Percentiles rank a stretch among this genome's conserved stretches.
phyloP scores from a whole-genome alignment of 768 basidiomycete genomes.

The Naganishia antarctica region DNA sequence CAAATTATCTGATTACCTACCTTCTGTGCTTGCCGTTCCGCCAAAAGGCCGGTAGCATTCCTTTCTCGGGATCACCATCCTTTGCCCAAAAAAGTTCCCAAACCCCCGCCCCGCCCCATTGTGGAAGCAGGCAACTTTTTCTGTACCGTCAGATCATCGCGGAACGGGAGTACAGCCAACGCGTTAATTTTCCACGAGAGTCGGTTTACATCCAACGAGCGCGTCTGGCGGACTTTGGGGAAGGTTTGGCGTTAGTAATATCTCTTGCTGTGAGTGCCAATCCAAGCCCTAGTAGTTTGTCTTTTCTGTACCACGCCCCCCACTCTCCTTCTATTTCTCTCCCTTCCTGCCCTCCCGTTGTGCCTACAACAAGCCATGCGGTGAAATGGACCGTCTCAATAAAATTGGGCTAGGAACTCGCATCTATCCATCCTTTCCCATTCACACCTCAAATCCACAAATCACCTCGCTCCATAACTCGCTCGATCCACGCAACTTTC shows the following conservation, averaged over 20 bases:
- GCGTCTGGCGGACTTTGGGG: neutral
- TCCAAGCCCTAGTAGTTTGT: slow-evolving; percentile 12
- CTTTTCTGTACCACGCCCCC: slow-evolving; percentile 7
- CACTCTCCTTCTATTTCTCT: neutral
- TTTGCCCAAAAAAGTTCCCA: neutral
- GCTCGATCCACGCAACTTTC: slow-evolving; percentile 13
- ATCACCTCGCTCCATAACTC: neutral
- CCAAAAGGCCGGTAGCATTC: neutral
- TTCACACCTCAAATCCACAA: slow-evolving; percentile 4
- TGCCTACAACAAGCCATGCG: neutral
- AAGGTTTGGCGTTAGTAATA: slow-evolving; percentile 1
- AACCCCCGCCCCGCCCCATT: neutral
- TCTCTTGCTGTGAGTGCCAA: slow-evolving; percentile 20
- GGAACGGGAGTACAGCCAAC: neutral
- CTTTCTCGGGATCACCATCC: neutral
- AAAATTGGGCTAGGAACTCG: slow-evolving; percentile 13
- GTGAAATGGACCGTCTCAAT: neutral
- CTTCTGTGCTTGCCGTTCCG: neutral
- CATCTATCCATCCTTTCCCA: slow-evolving; percentile 12
- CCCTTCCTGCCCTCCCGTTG: slow-evolving; percentile 1
- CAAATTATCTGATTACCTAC: neutral
- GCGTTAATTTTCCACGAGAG: neutral
- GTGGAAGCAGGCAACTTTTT: too few relatives aligned
- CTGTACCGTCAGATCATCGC: too few relatives aligned
- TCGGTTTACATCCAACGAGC: neutral